Conservation (phyloP, 305 asterid genomes). For the Fraxinus floribunda region DNA sequence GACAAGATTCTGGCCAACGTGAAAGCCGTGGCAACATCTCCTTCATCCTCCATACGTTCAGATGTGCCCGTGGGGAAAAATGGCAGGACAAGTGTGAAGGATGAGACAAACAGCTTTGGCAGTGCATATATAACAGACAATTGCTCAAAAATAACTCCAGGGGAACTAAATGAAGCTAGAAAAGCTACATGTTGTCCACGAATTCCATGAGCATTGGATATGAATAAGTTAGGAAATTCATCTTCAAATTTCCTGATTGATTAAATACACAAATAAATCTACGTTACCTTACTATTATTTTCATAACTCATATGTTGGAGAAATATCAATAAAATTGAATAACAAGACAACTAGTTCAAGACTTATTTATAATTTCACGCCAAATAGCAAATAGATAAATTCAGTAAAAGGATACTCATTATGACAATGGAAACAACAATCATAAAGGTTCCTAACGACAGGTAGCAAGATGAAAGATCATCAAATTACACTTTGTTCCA, state of each 20-base stretch:
- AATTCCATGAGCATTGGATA: constrained; percentile 92
- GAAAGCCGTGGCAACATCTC: constrained; percentile 97
- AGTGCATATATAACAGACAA: constrained; percentile 79
- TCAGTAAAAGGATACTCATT: neutral
- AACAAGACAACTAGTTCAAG: neutral
- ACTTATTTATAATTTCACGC: neutral
- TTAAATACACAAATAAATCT: constrained; percentile 15
- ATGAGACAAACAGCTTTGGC: constrained; percentile 87
- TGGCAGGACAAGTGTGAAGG: constrained; percentile 95
- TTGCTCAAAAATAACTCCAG: constrained; percentile 95
- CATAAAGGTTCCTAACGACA: neutral
- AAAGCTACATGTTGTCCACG: constrained; percentile 97
- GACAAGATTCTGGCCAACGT: constrained; percentile 95
- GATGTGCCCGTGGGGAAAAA: constrained; percentile 98
- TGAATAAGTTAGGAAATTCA: constrained; percentile 93
- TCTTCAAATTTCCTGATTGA: constrained; percentile 83
- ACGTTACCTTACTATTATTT: neutral
- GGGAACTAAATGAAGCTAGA: constrained; percentile 96
- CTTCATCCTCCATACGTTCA: constrained; percentile 99
- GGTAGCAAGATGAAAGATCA: neutral
- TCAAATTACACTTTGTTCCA: neutral
- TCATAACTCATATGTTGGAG: neutral
- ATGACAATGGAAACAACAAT: neutral
- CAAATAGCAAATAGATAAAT: neutral
- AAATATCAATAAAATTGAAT: neutral